A percentile compares a stretch with the other conserved stretches of the same genome.
Conservation (phyloP, 495 filamentous ascomycete species). For the Tuber microsphaerosporum region DNA sequence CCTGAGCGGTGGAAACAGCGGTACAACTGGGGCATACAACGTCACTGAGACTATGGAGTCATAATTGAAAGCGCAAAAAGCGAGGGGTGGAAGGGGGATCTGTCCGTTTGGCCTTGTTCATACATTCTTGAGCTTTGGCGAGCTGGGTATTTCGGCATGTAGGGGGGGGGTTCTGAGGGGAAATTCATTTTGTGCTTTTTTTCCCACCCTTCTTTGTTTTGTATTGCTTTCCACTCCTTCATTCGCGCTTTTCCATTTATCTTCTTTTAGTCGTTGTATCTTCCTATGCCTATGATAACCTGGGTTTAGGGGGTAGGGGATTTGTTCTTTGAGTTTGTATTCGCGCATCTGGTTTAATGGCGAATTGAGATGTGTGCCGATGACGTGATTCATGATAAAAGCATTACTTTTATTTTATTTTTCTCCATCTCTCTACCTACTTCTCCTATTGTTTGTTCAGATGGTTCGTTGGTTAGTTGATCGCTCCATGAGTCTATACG, state of each 20-base stretch:
- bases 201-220: not conserved
- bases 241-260: not conserved
- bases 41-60: not conserved
- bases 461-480: not conserved
- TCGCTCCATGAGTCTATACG: not conserved
- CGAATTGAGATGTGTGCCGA: not conserved
- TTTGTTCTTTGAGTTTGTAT: not conserved
- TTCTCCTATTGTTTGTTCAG: not conserved
- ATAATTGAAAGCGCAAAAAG: not conserved
- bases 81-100: not conserved
- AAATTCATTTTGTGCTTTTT: not conserved
- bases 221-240: not conserved
- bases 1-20: not conserved
- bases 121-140: not conserved
- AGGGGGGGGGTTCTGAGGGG: not conserved
- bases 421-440: not conserved
- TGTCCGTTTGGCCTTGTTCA: not conserved
- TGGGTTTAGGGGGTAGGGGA: not conserved
- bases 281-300: not conserved
- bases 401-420: not conserved
- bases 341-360: constrained; percentile 3
- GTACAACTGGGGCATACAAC: not conserved
- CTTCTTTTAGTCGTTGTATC: not conserved
- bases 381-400: constrained; percentile 3
- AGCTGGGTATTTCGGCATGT: not conserved